phyloP scores from a whole-genome alignment of 805 yeast genomes.

The Metschnikowia dekortorum region DNA sequence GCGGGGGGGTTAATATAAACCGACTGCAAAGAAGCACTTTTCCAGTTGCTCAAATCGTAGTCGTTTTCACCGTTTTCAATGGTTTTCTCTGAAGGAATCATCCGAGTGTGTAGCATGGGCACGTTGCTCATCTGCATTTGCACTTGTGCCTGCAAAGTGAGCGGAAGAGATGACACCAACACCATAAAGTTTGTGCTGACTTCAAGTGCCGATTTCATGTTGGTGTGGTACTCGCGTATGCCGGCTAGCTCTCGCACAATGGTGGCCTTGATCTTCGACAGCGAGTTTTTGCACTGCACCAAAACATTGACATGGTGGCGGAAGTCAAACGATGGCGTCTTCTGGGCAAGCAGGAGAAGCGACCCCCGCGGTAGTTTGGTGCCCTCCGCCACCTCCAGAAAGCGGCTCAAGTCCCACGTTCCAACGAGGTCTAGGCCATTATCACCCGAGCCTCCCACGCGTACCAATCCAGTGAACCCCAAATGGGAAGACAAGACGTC shows the following conservation, averaged over 20 bases:
- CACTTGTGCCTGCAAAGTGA: constrained; percentile 44
- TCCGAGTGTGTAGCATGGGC: constrained; percentile 43
- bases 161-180: constrained; percentile 43
- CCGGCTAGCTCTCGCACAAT: constrained; percentile 53
- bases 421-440: constrained; percentile 56
- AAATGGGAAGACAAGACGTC: constrained; percentile 36
- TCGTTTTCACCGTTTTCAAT: constrained; percentile 11
- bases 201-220: constrained; percentile 14
- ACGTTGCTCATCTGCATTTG: constrained; percentile 42
- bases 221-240: constrained; percentile 38
- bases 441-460: constrained; percentile 55
- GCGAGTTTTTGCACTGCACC: constrained; percentile 55
- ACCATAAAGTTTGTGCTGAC: constrained; percentile 29
- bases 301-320: constrained; percentile 34
- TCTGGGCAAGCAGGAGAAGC: constrained; percentile 8
- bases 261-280: constrained; percentile 40
- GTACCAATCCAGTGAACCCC: constrained; percentile 32
- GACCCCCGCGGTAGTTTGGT: constrained; percentile 1
- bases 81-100: constrained; percentile 29
- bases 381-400: neutral
- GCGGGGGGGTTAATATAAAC: constrained; percentile 38
- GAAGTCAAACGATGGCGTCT: constrained; percentile 10
- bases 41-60: constrained; percentile 36
- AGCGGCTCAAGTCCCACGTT: constrained; percentile 38
- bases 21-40: constrained; percentile 31